Base-by-base conservation (phyloP, 148 eudicot species). In the Dysphania ambrosioides region DNA sequence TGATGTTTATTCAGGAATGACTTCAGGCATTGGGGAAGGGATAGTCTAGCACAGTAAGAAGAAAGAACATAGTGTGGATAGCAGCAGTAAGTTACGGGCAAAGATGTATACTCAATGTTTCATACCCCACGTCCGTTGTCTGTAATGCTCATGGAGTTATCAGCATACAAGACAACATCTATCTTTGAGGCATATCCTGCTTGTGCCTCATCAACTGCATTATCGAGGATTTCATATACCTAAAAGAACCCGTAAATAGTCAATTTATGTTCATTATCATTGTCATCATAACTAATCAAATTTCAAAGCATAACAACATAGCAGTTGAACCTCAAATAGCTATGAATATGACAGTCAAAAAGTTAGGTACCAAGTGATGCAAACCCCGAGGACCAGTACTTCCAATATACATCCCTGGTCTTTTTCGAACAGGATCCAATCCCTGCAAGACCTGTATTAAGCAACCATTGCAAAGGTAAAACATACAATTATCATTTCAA, bases 41-140 rank as follows among this genome's bases (percentile, higher is more conserved):
- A 26, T 41, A 31, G 19, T 35, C 51, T 32, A 42, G 29, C 40
- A 49, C 60, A 47, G 6, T 32, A 26, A 32, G 36, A 40, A 75
- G 29, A 56, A 62, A 35, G 40, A 5, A 6, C 36, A 41, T 57
- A 11, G 40, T 13, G 23, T 62, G 66, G 9, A 15, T 32, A 16
- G 56, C n/a, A 70, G 23, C 66, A 70, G 6, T 51, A 35, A 11
- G 38, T 40, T 34, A 57, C 19, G 8, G 16, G 24, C 51, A 79
- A 59, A 18, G 29, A 58, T 21, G n/a, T 8, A 75, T 13, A 65
- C 13, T 27, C 2, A 6, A 9, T 30, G 77, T 47, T 34, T 26
- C 89, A 79, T 90, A 95, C 99, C 96, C 99, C 99, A 51, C 99
- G 97, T n/a, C 99, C 99, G 76, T 95, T 85, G 83, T 95, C 99